A percentile compares a stretch with the other conserved stretches of the same genome.
These are phyloP conservation scores for Hansfordia pulvinata DNA, from an alignment of 2,329 filamentous ascomycete genomes.

Conservation along the genomic window DNA sequence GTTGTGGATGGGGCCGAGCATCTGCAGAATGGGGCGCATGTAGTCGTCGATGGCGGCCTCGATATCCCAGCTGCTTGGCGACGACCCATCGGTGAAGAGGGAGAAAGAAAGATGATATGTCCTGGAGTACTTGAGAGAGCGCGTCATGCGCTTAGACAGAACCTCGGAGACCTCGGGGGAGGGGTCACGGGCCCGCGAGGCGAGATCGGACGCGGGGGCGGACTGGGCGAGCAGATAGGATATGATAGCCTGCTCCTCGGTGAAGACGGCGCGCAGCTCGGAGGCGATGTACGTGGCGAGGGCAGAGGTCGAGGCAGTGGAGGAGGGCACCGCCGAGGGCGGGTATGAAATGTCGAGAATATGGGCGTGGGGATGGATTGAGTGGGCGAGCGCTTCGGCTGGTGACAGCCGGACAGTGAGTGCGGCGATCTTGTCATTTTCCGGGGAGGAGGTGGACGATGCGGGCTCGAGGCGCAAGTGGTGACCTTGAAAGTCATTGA, in stretches of 20 bases:
- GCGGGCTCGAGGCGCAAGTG: conserved; percentile 61
- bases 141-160: conserved; percentile 58
- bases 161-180: conserved; percentile 38
- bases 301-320: conserved; percentile 55
- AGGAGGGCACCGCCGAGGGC: conserved; percentile 51
- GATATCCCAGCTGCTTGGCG: conserved; percentile 84
- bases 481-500: conserved; percentile 76
- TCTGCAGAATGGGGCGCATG: conserved; percentile 66
- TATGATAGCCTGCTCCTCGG: conserved; percentile 80
- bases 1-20: conserved; percentile 74
- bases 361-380: conserved; percentile 30
- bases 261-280: conserved; percentile 65
- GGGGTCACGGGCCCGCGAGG: conserved; percentile 30
- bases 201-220: conserved; percentile 32
- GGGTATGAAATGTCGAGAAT: conserved; percentile 69
- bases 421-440: conserved; percentile 37
- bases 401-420: conserved; percentile 59
- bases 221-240: conserved; percentile 56
- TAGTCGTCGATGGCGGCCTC: conserved; percentile 69
- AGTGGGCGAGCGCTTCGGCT: too few species aligned
- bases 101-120: conserved; percentile 96
- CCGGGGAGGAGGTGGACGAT: conserved; percentile 17
- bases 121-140: conserved; percentile 80
- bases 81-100: conserved; percentile 67
- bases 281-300: conserved; percentile 67